Percentiles rank a stretch among this genome's conserved stretches.
Evolutionary conservation across 129 eudicot genomes (phyloP).

Genomic region (Escallonia herrerae): DNA sequence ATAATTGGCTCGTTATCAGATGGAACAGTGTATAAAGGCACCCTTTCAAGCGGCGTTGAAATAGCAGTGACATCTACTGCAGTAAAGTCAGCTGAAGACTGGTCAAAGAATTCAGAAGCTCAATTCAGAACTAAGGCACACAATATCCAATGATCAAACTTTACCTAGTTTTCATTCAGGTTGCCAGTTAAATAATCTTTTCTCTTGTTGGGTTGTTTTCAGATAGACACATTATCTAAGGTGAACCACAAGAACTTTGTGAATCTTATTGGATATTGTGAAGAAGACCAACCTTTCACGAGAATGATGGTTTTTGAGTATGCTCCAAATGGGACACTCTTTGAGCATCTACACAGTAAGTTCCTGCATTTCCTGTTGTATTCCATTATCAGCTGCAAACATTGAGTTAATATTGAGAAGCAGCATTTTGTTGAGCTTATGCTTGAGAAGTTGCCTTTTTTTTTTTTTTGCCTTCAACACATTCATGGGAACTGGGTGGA

Average conservation of each 20-base stretch:
- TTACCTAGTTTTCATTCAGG: neutral
- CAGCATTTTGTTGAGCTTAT: neutral
- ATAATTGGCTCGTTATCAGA: slow-evolving; percentile 53
- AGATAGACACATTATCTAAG: slow-evolving; percentile 73
- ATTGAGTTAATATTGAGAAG: neutral
- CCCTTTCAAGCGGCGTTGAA: slow-evolving; percentile 82
- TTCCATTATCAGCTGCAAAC: neutral
- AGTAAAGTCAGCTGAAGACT: slow-evolving; percentile 43
- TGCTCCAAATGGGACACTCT: slow-evolving; percentile 87
- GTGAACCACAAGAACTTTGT: slow-evolving; percentile 89
- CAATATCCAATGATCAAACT: neutral
- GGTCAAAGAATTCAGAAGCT: slow-evolving; percentile 59
- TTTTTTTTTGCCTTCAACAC: neutral
- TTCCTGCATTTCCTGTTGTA: neutral
- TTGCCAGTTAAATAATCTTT: neutral
- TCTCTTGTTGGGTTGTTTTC: slow-evolving; percentile 5
- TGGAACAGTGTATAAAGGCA: slow-evolving; percentile 75
- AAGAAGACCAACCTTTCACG: slow-evolving; percentile 78
- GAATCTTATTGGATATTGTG: slow-evolving; percentile 78
- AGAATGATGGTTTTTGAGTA: slow-evolving; percentile 97
- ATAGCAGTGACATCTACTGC: slow-evolving; percentile 69
- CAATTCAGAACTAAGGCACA: slow-evolving; percentile 68
- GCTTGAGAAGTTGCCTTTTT: too few species aligned
- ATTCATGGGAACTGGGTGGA: neutral
- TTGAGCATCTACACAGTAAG: slow-evolving; percentile 83